These are phyloP conservation scores for Haplographium delicatum DNA, from an alignment of 495 filamentous ascomycete genomes.

Conservation along the genomic window DNA sequence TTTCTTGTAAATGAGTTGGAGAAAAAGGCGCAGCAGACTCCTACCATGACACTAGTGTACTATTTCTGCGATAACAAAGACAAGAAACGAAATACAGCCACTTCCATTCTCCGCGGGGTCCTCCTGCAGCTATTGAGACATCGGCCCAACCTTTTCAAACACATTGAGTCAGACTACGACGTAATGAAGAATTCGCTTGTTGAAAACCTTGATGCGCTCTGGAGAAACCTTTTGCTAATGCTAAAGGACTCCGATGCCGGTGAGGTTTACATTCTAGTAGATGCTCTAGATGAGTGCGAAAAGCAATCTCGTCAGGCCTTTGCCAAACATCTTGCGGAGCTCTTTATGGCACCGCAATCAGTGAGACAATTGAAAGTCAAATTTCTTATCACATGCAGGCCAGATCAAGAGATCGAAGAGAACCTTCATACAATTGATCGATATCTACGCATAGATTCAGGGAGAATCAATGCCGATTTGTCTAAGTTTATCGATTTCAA, in stretches of 20 bases:
- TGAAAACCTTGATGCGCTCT: neutral
- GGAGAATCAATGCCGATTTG: constrained; percentile 28
- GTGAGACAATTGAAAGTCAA: no score
- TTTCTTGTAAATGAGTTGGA: neutral
- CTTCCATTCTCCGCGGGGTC: constrained; percentile 35
- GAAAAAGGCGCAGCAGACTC: neutral
- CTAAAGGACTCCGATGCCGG: neutral
- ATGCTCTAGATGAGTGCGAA: neutral
- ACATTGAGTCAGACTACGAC: neutral
- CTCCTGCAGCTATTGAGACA: constrained; percentile 13
- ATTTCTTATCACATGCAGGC: neutral
- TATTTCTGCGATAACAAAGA: constrained; percentile 40
- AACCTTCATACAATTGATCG: neutral
- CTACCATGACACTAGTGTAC: constrained; percentile 20
- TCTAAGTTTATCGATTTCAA: constrained; percentile 31
- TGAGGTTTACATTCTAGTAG: neutral
- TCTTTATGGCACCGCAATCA: neutral
- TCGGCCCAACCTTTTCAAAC: neutral
- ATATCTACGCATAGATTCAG: constrained; percentile 21
- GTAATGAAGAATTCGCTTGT: neutral
- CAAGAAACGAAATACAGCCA: constrained; percentile 37
- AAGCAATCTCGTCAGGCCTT: neutral
- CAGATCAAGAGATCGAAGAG: neutral
- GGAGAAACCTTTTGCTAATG: neutral
- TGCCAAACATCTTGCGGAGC: neutral